Percentiles rank a stretch among this genome's conserved stretches.
Conservation (phyloP, 2,329 filamentous ascomycete genomes). For the Cercospora janseana region DNA sequence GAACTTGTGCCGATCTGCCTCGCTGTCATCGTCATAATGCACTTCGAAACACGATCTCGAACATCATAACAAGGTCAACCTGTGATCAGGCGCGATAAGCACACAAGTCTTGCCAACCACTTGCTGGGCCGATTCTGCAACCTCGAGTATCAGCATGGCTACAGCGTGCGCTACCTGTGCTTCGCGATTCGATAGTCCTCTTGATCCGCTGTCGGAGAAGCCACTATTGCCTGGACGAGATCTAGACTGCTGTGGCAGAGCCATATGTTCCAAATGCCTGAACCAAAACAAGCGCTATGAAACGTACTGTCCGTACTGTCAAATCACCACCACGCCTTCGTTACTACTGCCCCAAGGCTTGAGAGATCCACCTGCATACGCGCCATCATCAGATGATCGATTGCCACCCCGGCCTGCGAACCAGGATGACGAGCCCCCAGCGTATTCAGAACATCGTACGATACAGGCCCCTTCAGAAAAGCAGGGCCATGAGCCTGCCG, state of each 20-base stretch:
- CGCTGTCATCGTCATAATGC: constrained; percentile 4
- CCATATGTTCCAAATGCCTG: constrained; percentile 71
- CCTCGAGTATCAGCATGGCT: background rate
- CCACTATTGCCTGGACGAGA: constrained; percentile 58
- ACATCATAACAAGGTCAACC: background rate
- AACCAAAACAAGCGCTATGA: constrained; percentile 67
- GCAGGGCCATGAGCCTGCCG: constrained; percentile 40
- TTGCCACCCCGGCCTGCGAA: constrained; percentile 13
- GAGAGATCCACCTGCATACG: constrained; percentile 66
- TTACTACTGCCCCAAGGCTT: constrained; percentile 63
- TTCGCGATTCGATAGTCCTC: constrained; percentile 26
- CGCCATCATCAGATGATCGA: constrained; percentile 26
- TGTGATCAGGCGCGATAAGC: constrained; percentile 23
- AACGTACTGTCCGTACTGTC: constrained; percentile 70
- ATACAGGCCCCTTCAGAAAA: constrained; percentile 37
- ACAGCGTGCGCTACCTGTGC: constrained; percentile 38
- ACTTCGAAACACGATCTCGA: constrained; percentile 6
- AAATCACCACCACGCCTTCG: constrained; percentile 64
- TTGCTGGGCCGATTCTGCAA: too few species aligned
- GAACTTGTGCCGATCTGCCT: constrained; percentile 2
- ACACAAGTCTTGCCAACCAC: too few species aligned
- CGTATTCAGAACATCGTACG: constrained; percentile 42
- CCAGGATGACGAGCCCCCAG: constrained; percentile 44
- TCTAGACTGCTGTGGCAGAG: constrained; percentile 66
- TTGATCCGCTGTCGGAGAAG: constrained; percentile 52